Evolutionary conservation across 1,284 basidiomycete genomes (phyloP).

Genomic region (Ustilago bromivora): DNA sequence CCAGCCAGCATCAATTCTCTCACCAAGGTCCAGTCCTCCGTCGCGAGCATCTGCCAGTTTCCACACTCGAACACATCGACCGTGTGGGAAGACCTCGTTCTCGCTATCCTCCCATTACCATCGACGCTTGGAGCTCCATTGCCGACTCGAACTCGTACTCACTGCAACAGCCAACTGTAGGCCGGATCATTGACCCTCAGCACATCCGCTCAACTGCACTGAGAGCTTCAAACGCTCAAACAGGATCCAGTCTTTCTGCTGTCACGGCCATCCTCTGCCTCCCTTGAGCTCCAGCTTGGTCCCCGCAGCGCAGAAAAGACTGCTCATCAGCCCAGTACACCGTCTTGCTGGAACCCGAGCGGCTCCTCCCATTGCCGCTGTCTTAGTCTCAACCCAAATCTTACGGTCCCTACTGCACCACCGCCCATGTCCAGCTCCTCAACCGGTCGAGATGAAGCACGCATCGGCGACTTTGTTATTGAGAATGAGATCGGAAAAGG

Average conservation of each 20-base stretch:
- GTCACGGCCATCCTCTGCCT: background rate
- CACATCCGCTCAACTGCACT: background rate
- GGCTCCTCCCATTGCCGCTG: background rate
- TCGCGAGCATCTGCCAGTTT: no score
- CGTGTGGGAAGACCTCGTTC: background rate
- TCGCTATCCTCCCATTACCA: background rate
- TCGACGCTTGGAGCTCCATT: background rate
- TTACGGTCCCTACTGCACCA: background rate
- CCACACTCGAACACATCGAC: background rate
- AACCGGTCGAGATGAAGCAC: constrained; percentile 42
- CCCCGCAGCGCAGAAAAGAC: background rate
- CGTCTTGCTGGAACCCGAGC: background rate
- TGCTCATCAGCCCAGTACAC: background rate
- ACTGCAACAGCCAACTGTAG: no score
- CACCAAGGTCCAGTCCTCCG: no score
- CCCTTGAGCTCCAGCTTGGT: background rate
- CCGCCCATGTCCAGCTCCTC: constrained; percentile 34
- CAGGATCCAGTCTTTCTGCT: background rate
- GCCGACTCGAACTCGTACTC: no score
- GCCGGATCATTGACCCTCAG: no score
- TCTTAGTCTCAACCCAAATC: background rate
- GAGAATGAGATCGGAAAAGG: constrained; percentile 77
- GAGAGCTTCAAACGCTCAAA: background rate
- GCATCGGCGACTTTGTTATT: constrained; percentile 73
- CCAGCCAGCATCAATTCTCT: no score